These are phyloP conservation scores for Carex parvula DNA, from an alignment of 176 grass and related monocot species.

Conservation along the genomic window DNA sequence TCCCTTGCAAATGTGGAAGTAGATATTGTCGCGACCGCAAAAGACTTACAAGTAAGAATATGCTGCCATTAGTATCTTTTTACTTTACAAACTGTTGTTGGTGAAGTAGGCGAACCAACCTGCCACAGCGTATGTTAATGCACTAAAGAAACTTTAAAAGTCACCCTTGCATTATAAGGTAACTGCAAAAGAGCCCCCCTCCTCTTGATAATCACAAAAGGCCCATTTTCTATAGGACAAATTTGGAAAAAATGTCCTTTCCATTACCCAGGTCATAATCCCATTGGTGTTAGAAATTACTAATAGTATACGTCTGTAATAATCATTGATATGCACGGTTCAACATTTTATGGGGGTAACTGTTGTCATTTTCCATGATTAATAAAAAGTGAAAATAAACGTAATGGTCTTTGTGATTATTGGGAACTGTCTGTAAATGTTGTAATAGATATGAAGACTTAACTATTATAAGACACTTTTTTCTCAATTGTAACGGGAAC, in stretches of 20 bases:
- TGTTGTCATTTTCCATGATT: not conserved
- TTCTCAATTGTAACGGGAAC: not conserved
- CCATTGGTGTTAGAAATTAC: too few species aligned
- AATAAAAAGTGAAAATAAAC: not conserved
- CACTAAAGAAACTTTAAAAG: not conserved
- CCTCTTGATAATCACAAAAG: not conserved
- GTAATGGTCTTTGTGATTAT: not conserved
- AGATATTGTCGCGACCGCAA: conserved; percentile 47
- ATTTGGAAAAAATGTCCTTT: not conserved
- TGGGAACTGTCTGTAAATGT: not conserved
- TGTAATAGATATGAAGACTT: not conserved
- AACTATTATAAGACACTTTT: not conserved
- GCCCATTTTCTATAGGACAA: not conserved
- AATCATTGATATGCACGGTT: not conserved
- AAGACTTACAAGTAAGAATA: conserved; percentile 42
- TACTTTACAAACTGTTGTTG: not conserved
- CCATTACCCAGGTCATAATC: not conserved
- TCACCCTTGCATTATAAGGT: not conserved
- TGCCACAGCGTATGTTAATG: not conserved
- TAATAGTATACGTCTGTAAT: not conserved
- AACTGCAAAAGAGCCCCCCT: not conserved
- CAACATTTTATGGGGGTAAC: not conserved
- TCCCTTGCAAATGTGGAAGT: conserved; percentile 70
- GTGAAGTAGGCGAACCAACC: not conserved
- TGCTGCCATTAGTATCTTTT: not conserved